A percentile compares a stretch with the other conserved stretches of the same genome.
Conservation (phyloP, 2,329 filamentous ascomycete genomes). For the Ceratocystis lukuohia region DNA sequence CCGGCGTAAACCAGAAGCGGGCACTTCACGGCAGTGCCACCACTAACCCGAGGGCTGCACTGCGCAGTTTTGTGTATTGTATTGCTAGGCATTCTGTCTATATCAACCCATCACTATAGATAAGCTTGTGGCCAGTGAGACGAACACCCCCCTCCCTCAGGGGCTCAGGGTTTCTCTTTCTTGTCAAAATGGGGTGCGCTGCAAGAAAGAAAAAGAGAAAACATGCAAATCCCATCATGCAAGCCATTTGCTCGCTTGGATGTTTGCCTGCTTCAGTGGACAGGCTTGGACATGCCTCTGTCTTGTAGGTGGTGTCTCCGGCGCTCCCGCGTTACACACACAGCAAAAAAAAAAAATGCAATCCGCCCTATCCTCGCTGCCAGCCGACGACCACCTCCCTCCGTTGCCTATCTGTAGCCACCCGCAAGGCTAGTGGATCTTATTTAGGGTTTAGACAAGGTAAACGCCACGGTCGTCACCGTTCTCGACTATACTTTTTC, state of each 20-base stretch:
- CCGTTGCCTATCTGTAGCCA: neutral
- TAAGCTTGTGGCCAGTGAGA: neutral
- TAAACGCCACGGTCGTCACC: neutral
- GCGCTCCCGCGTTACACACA: neutral
- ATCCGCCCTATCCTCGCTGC: neutral
- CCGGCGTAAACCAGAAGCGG: too few species aligned
- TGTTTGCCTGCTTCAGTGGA: neutral
- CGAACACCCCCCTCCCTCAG: neutral
- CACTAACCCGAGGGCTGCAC: too few species aligned
- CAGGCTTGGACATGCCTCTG: neutral
- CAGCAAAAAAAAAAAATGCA: neutral
- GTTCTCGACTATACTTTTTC: neutral
- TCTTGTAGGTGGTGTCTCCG: neutral
- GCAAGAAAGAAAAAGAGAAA: neutral
- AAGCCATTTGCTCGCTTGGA: neutral
- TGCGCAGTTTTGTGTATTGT: too few species aligned
- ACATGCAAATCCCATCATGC: constrained; percentile 1
- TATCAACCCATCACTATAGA: neutral
- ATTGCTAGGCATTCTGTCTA: neutral
- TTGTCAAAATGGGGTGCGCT: neutral
- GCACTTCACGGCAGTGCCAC: too few species aligned
- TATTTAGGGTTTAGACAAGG: neutral
- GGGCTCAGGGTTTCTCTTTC: neutral
- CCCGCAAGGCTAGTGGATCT: neutral
- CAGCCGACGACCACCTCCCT: neutral